Percentiles rank a stretch among this genome's conserved stretches.
phyloP scores from a whole-genome alignment of 108 stramenopile species.

The Nitzschia sp. region DNA sequence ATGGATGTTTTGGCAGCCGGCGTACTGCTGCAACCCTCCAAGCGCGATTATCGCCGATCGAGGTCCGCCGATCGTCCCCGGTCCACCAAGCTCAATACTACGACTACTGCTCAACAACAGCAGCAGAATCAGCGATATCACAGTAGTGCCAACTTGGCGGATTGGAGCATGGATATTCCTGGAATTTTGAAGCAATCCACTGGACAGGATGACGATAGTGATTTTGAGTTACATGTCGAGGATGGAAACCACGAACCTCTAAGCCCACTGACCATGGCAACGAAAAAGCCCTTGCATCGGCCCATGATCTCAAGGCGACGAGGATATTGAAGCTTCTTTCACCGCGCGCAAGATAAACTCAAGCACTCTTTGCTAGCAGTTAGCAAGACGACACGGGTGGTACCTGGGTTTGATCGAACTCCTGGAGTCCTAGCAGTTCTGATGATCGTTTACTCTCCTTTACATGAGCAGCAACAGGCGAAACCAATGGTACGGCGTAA shows the following conservation, averaged over 20 bases:
- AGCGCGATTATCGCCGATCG: neutral
- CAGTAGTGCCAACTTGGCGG: neutral
- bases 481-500: no score
- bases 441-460: no score
- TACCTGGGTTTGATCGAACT: no score
- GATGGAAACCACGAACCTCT: neutral
- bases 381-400: no score
- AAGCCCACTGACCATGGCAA: slow-evolving; percentile 10
- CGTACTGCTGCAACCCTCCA: neutral
- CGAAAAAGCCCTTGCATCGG: slow-evolving; percentile 1
- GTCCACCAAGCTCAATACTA: no score
- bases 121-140: slow-evolving; percentile 1
- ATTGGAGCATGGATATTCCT: neutral
- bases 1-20: neutral
- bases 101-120: neutral
- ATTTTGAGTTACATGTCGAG: neutral
- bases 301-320: neutral
- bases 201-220: neutral
- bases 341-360: no score
- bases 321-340: neutral
- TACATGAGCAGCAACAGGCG: no score
- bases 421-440: no score
- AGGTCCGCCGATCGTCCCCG: neutral
- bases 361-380: no score
- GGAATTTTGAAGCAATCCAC: neutral